Base-by-base conservation (phyloP, 257 asterid genomes). In the Verbena officinalis region DNA sequence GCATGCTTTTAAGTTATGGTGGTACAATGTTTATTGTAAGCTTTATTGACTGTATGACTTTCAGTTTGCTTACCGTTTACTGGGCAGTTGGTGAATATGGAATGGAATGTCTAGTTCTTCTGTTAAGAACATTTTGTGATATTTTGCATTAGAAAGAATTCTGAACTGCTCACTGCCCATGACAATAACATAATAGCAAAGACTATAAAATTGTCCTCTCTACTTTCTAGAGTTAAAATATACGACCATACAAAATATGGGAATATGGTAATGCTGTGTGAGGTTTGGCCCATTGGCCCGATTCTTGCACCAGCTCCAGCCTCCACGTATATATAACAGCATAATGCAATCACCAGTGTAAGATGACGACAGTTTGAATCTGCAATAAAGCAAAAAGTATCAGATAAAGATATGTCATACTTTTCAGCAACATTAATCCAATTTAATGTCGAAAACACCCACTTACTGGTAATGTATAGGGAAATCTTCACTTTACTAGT, bases 1-100 rank as follows among this genome's bases (percentile, higher is more conserved):
- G 62, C 68, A 16, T 64, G 71, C 27, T 75, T 77, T 78, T 64
- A 44, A 31, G 51, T 70, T 0, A 53, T 62, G 45, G 68, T 69
- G 43, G 55, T n/a, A n/a, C 50, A 53, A 55, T 24, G 43, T 53
- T 64, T 64, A 36, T 43, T 58, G 19, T 36, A 44, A 44, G 61
- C 39, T 55, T 17, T 72, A 9, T 57, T 20, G 15, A 19, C 33
- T 53, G 62, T 64, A 48, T 55, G 76, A 55, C 62, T 49, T 27
- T 27, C 31, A 34, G 31, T 17, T 62, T 71, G 80, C 76, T 59
- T 67, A 68, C 53, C 27, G 1, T 34, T 64, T 52, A 15, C 13
- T 1, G 11, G 49, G 19, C 59, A 16, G 19, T 52, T 10, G 62
- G 74, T 19, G 54, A 31, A 64, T 20, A 27, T 52, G 54, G 59